Evolutionary conservation across 2,329 filamentous ascomycete species (phyloP).

Genomic region (Fusarium xyrophilum): DNA sequence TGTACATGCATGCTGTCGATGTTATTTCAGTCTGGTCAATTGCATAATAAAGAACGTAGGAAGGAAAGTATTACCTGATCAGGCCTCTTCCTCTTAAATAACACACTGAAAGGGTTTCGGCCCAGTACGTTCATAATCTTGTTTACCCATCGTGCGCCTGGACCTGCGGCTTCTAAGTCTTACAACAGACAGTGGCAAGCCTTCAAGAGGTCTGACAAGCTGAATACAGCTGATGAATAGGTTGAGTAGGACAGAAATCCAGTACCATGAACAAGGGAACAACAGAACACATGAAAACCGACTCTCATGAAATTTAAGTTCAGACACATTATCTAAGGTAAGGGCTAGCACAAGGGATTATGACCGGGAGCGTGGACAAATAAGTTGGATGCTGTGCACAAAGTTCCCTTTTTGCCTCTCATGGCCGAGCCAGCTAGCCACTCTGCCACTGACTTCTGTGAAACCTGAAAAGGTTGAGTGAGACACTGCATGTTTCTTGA

Average conservation of each 20-base stretch:
- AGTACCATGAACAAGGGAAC: not conserved
- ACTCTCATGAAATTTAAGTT: not conserved
- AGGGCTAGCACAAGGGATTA: conserved; percentile 20
- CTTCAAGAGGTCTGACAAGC: conserved; percentile 10
- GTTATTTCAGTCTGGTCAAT: not conserved
- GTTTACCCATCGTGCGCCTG: not conserved
- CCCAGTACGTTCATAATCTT: not conserved
- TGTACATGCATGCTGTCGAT: not conserved
- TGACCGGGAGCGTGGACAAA: conserved; percentile 7
- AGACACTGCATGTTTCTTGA: conserved; percentile 29
- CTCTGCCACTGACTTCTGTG: not conserved
- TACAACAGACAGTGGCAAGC: conserved; percentile 29
- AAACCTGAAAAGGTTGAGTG: conserved; percentile 2
- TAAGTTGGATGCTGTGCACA: conserved; percentile 12
- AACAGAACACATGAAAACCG: not conserved
- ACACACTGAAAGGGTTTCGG: not conserved
- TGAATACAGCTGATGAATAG: not conserved
- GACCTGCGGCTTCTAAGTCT: conserved; percentile 16
- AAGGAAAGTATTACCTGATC: not conserved
- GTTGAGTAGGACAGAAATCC: conserved; percentile 5
- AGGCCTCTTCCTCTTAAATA: not conserved
- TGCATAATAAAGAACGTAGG: not conserved
- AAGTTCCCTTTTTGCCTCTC: conserved; percentile 19
- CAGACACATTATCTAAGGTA: conserved; percentile 3
- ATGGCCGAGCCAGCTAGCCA: not conserved